Evolutionary conservation across 345 rosid genomes (phyloP).

Genomic region (Eutrema heterophyllum): DNA sequence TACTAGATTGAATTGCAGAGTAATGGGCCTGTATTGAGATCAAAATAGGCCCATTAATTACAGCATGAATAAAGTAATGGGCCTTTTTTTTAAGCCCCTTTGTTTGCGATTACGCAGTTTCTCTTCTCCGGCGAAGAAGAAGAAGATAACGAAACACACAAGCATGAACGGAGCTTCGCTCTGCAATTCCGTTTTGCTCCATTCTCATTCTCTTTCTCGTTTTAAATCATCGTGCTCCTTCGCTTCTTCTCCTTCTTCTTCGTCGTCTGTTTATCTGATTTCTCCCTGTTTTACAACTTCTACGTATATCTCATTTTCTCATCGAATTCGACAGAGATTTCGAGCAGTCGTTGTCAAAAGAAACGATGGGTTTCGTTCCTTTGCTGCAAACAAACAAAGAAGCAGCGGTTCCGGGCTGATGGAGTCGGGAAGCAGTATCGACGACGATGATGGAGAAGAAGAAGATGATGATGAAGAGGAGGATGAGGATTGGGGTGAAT

Average conservation of each 20-base stretch:
- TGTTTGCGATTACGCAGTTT: not conserved
- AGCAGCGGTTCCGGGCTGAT: not conserved
- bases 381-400: slow-evolving; percentile 25
- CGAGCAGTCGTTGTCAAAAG: not conserved
- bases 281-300: not conserved
- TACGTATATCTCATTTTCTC: slow-evolving; percentile 10
- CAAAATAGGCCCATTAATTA: not conserved
- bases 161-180: slow-evolving; percentile 26
- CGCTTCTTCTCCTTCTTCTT: not conserved
- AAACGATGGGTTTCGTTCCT: slow-evolving; percentile 9
- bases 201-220: slow-evolving; percentile 6
- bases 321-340: slow-evolving; percentile 19
- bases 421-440: slow-evolving; percentile 14
- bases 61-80: not conserved
- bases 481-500: slow-evolving; percentile 30
- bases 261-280: not conserved
- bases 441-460: not conserved
- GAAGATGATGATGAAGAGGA: slow-evolving; percentile 29
- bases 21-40: not conserved
- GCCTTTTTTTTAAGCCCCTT: not conserved
- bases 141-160: slow-evolving; percentile 30
- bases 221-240: not conserved
- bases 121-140: slow-evolving; percentile 14
- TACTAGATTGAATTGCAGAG: not conserved
- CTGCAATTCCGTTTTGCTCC: slow-evolving; percentile 26